Evolutionary conservation across 2,329 filamentous ascomycete genomes (phyloP), one percentile per base, ranked within the genome.

Genomic region (Venturia oleaginea): DNA sequence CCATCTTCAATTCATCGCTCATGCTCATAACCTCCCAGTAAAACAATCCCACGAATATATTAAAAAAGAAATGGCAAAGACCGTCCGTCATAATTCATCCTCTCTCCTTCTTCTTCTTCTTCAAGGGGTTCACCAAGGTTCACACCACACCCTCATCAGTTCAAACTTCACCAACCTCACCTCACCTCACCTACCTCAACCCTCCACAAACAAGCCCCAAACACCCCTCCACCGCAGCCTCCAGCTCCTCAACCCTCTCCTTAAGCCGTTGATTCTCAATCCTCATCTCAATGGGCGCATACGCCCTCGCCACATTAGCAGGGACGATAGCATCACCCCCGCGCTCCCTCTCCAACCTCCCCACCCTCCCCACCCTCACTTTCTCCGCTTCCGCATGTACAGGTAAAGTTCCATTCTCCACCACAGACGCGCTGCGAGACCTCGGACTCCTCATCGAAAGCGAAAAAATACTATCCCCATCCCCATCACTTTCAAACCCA

Each of bases 401-500:
- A n/a, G 37, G 37, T 8, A 15, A 10, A 2, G 24, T 27, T 3
- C 34, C 30, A 30, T 17, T 51, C 10, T 46, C 30, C 1, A 37
- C 11, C 32, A 19, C 54, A 2, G 59, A 40, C 11, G 34, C 59
- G 2, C 37, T 24, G 22, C 59, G 42, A 27, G 59, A 40, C 0
- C 4, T 15, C 7, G 59, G 59, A n/a, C 59, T 60, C 15, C 55
- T 24, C n/a, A 13, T 34, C 8, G 38, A 15, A 17, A 32, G 1
- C 5, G 62, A 55, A 24, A 61, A 38, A n/a, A 55, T 24, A 46
- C 59, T 60, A 6, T 65, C 64, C 5, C 24, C n/a, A 13, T 57
- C 51, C 11, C 42, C 48, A 40, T 66, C 65, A 27, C 61, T 64
- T 22, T 66, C 65, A 46, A 66, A 66, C 22, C 65, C 65, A 15